phyloP scores from a whole-genome alignment of 1,139 yeast genomes.

The Candida sp. region DNA sequence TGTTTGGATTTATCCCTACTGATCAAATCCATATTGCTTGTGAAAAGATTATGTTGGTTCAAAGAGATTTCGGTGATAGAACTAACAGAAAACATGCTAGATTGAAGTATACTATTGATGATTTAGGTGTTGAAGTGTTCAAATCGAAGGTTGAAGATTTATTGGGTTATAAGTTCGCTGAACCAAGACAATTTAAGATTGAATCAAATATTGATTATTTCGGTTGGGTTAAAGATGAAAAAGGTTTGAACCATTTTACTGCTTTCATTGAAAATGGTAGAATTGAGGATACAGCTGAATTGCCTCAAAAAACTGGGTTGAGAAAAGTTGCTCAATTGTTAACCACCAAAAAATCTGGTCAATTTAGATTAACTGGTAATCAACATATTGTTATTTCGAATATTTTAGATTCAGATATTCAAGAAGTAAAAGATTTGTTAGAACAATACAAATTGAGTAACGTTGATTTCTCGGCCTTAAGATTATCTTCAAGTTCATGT shows the following conservation, averaged over 20 bases:
- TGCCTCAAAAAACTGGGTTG: constrained; percentile 89
- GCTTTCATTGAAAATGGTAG: constrained; percentile 97
- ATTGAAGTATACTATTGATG: constrained; percentile 94
- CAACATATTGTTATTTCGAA: constrained; percentile 84
- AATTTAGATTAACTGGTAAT: constrained; percentile 93
- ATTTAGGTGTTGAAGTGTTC: constrained; percentile 81
- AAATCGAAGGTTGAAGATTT: constrained; percentile 78
- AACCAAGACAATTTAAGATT: constrained; percentile 69
- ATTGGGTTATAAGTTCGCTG: constrained; percentile 73
- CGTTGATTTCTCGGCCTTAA: constrained; percentile 76
- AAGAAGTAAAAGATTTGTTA: constrained; percentile 58
- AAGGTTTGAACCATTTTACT: constrained; percentile 85
- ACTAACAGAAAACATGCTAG: constrained; percentile 97
- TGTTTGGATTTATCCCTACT: constrained; percentile 70
- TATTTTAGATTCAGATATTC: constrained; percentile 66
- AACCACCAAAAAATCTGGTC: constrained; percentile 55
- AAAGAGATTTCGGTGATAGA: constrained; percentile 95
- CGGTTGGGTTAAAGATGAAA: constrained; percentile 93
- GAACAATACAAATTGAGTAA: constrained; percentile 80
- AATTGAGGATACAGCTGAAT: constrained; percentile 87
- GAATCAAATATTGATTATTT: constrained; percentile 87
- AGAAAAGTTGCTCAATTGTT: constrained; percentile 72
- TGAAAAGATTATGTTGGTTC: constrained; percentile 91
- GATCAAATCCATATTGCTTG: constrained; percentile 76
- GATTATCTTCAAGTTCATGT: constrained; percentile 94